A percentile compares a stretch with the other conserved stretches of the same genome.
These are phyloP conservation scores for Pseudevernia furfuracea DNA, from an alignment of 495 filamentous ascomycete genomes.

Conservation along the genomic window DNA sequence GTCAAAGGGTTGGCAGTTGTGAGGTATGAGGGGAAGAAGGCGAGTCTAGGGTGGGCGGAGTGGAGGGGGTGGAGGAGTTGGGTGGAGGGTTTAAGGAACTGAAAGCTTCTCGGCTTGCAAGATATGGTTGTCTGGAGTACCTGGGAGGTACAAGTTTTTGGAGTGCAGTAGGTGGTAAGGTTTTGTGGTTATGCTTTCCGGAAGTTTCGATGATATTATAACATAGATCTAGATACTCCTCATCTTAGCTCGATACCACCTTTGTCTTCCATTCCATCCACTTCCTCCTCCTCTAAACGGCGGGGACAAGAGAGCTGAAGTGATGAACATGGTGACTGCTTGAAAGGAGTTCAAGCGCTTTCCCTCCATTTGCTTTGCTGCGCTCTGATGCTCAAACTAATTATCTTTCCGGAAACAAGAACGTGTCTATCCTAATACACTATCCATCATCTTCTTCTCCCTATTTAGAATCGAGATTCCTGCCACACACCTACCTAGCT, in stretches of 20 bases:
- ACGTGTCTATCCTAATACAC: too few species aligned
- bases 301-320: neutral
- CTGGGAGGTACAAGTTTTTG: too few species aligned
- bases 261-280: too few species aligned
- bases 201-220: neutral
- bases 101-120: neutral
- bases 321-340: too few species aligned
- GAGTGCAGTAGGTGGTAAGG: neutral
- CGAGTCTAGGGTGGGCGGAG: conserved; percentile 58
- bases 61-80: conserved; percentile 74
- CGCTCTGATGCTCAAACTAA: too few species aligned
- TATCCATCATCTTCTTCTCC: too few species aligned
- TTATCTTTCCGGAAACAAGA: too few species aligned
- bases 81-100: conserved; percentile 37
- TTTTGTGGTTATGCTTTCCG: neutral
- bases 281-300: neutral
- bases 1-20: conserved; percentile 57
- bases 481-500: too few species aligned
- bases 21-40: conserved; percentile 73
- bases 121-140: neutral
- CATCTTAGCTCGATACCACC: neutral
- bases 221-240: conserved; percentile 1
- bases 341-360: too few species aligned
- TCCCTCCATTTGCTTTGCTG: too few species aligned
- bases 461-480: too few species aligned